phyloP scores from a whole-genome alignment of 352 stramenopile genomes.

The Globisporangium paddicum region DNA sequence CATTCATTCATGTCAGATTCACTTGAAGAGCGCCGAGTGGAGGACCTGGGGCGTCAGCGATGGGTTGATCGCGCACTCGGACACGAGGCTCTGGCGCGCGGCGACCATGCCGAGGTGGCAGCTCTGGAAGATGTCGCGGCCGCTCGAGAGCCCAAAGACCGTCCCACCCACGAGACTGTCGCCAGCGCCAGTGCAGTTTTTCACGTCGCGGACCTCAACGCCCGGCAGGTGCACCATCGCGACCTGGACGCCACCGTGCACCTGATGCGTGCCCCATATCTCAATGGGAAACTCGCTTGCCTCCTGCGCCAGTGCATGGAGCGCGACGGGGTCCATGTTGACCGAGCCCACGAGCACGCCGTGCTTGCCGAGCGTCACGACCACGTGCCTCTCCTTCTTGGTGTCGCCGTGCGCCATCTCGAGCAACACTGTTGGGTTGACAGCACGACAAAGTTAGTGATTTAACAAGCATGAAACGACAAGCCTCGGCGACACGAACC shows the following conservation, averaged over 20 bases:
- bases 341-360: conserved; percentile 66
- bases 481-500: neutral
- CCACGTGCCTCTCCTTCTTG: conserved; percentile 49
- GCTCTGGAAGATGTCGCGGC: conserved; percentile 54
- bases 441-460: neutral
- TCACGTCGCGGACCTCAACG: conserved; percentile 34
- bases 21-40: conserved; percentile 2
- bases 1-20: too few relatives aligned
- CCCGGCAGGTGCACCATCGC: conserved; percentile 67
- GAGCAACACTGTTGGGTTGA: conserved; percentile 36
- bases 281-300: conserved; percentile 35
- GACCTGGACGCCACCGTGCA: conserved; percentile 37
- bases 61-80: conserved; percentile 61
- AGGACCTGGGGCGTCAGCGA: conserved; percentile 35
- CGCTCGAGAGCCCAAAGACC: conserved; percentile 66
- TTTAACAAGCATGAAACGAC: neutral
- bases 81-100: conserved; percentile 59
- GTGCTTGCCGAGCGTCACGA: conserved; percentile 77
- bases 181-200: conserved; percentile 72
- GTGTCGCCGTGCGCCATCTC: conserved; percentile 55
- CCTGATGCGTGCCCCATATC: conserved; percentile 49
- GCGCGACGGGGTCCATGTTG: conserved; percentile 33
- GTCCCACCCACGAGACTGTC: conserved; percentile 75
- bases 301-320: conserved; percentile 20
- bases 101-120: conserved; percentile 76